Evolutionary conservation across 2,329 filamentous ascomycete species (phyloP).

Genomic region (Curvularia hawaiiensis): DNA sequence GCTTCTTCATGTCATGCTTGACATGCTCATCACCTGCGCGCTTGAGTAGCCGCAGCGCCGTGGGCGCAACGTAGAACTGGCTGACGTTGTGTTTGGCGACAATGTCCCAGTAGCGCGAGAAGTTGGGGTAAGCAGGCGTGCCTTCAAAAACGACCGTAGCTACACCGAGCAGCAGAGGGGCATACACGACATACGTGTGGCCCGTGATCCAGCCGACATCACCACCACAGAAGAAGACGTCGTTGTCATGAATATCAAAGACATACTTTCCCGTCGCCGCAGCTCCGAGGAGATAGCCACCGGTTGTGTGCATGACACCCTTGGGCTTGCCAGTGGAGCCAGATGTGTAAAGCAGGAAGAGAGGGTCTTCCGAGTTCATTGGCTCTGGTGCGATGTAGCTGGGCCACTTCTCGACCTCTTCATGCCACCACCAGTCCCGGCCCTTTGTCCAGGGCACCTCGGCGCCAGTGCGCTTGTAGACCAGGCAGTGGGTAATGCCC

Average conservation of each 20-base stretch:
- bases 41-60: slow-evolving; percentile 90
- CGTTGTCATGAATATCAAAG: slow-evolving; percentile 94
- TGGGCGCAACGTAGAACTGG: slow-evolving; percentile 98
- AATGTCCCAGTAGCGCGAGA: slow-evolving; percentile 98
- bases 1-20: slow-evolving; percentile 83
- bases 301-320: slow-evolving; percentile 98
- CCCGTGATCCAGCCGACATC: slow-evolving; percentile 99
- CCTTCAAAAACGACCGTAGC: slow-evolving; percentile 97
- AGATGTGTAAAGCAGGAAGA: slow-evolving; percentile 97
- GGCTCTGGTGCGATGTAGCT: slow-evolving; percentile 86
- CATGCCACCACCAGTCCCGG: slow-evolving; percentile 97
- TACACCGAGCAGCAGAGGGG: slow-evolving; percentile 88
- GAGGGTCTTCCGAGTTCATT: slow-evolving; percentile 91
- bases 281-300: slow-evolving; percentile 90
- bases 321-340: slow-evolving; percentile 98
- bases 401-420: slow-evolving; percentile 97
- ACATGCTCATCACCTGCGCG: slow-evolving; percentile 93
- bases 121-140: slow-evolving; percentile 95
- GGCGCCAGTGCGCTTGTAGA: slow-evolving; percentile 93
- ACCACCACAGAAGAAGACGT: slow-evolving; percentile 96
- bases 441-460: slow-evolving; percentile 90
- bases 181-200: slow-evolving; percentile 98
- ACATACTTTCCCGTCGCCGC: slow-evolving; percentile 97
- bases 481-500: slow-evolving; percentile 80
- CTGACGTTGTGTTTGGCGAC: slow-evolving; percentile 94